Base-by-base conservation (phyloP, 805 yeast genomes). In the Dipodascus albidus region DNA sequence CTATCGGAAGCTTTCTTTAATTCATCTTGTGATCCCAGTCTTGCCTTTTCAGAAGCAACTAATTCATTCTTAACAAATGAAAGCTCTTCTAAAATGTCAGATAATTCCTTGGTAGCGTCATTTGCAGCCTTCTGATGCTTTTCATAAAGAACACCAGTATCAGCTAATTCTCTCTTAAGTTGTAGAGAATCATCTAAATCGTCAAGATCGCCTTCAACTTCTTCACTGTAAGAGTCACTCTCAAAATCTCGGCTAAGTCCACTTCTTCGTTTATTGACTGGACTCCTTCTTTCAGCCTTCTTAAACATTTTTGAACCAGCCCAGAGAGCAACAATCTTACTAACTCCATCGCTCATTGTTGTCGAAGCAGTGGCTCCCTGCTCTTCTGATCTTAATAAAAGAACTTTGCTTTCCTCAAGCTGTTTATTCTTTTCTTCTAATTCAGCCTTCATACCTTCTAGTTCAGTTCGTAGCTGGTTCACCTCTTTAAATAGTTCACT, bases 81-180 rank as follows among this genome's bases (percentile, higher is more conserved):
- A 17, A 61, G 47, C 50, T 57, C 59, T 23, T 54, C 51, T 21
- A 59, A 41, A 3, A 58, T 54, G 15, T 19, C 55, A 1, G 57
- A 42, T 9, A 62, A 52, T n/a, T 64, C 60, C 19, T 47, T 51
- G 1, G 64, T 60, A 4, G 67, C 65, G 44, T 56, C 56, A 19
- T 60, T 66, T 14, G 64, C 62, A 1, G 69, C 69, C 6, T 52
- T 53, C 57, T 55, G 56, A 51, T 67, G 68, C 24, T 58, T 44
- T 53, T 61, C 64, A 48, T 63, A 62, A n/a, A 64, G 55, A 41
- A 42, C 44, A 24, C 19, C 48, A 38, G 47, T 50, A 1, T 53
- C 54, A 14, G 23, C 54, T 1, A 55, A 41, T 50, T 55, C 52
- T 48, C 50, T 47, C 49, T 57, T 50, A n/a, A 58, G 48, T 11